A percentile compares a stretch with the other conserved stretches of the same genome.
phyloP scores from a whole-genome alignment of 345 rosid species.

The Eucalyptus pumila region DNA sequence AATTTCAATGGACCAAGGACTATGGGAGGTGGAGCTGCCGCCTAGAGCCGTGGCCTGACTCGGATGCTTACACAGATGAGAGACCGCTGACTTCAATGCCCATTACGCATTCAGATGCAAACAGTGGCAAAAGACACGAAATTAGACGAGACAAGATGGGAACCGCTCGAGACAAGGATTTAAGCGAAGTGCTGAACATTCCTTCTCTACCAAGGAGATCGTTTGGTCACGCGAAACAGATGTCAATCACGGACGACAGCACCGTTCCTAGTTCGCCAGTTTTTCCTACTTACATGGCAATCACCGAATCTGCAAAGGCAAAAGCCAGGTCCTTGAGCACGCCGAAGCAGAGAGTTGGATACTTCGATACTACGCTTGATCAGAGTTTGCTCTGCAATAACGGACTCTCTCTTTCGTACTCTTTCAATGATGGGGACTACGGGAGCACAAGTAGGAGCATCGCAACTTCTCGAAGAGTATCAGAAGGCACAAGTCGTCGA shows the following conservation, averaged over 20 bases:
- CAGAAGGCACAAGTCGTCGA: constrained; percentile 1
- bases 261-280: constrained; percentile 33
- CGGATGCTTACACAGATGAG: constrained; percentile 1
- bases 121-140: constrained; percentile 3
- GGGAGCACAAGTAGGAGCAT: constrained; percentile 3
- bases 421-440: constrained; percentile 32
- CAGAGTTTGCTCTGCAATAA: constrained; percentile 6
- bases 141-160: constrained; percentile 11
- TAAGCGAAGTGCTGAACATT: constrained; percentile 25
- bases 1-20: constrained; percentile 19
- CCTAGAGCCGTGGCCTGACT: constrained; percentile 4
- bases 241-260: constrained; percentile 16
- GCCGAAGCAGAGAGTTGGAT: constrained; percentile 47
- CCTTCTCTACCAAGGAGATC: constrained; percentile 66
- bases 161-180: constrained; percentile 14
- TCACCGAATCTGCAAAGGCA: constrained; percentile 66
- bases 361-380: constrained; percentile 24
- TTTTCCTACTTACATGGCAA: constrained; percentile 55
- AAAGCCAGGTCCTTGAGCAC: constrained; percentile 78
- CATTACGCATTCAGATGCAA: neutral
- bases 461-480: neutral
- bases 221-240: constrained; percentile 25
- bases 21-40: constrained; percentile 17
- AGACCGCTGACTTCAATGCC: constrained; percentile 10
- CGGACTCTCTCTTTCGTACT: constrained; percentile 24